Conservation (phyloP, 2,329 filamentous ascomycete species). For the Aspergillus sp. region DNA sequence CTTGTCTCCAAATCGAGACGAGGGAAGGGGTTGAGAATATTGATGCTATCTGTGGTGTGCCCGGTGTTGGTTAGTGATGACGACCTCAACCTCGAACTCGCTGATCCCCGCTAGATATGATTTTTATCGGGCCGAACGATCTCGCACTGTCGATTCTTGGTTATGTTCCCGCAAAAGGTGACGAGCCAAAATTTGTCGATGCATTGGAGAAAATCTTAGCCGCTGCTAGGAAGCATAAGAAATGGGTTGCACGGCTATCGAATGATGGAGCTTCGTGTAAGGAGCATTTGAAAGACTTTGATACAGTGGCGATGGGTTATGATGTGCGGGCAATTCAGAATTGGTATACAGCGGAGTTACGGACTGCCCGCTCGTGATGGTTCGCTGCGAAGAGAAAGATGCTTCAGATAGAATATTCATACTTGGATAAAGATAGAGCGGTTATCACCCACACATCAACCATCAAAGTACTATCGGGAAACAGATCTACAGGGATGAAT, state of each 20-base stretch:
- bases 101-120: too few relatives aligned
- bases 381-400: too few relatives aligned
- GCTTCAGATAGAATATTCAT: too few relatives aligned
- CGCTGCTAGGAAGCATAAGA: conserved; percentile 58
- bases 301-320: conserved; percentile 43
- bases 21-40: conserved; percentile 35
- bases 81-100: too few relatives aligned
- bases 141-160: conserved; percentile 52
- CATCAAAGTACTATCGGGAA: too few relatives aligned
- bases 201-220: conserved; percentile 56
- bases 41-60: conserved; percentile 35
- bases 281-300: conserved; percentile 34
- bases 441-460: too few relatives aligned
- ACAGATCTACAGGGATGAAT: too few relatives aligned
- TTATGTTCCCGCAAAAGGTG: conserved; percentile 51
- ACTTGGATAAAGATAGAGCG: too few relatives aligned
- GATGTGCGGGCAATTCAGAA: conserved; percentile 48
- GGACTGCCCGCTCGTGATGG: conserved; percentile 36
- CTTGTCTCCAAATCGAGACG: conserved; percentile 38
- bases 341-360: conserved; percentile 43
- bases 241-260: conserved; percentile 56
- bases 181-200: conserved; percentile 53
- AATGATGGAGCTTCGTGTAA: conserved; percentile 42
- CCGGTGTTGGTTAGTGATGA: too few relatives aligned
- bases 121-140: conserved; percentile 32